Conservation (phyloP, 2,329 filamentous ascomycete species). For the Ceratocystiopsis minuta region DNA sequence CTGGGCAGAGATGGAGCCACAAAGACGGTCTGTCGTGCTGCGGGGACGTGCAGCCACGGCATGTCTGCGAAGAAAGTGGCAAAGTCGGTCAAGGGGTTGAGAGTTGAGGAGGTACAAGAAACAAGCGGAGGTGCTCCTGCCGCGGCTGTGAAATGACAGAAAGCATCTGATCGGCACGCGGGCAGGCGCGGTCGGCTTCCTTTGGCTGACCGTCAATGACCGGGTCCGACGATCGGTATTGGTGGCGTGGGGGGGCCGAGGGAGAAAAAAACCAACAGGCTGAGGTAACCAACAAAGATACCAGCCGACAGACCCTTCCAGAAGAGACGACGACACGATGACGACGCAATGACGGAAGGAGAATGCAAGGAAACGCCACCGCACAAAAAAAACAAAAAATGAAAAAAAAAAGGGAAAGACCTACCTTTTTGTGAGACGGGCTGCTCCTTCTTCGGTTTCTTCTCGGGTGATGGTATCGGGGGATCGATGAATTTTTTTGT, state of each 20-base stretch:
- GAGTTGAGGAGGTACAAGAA: not conserved
- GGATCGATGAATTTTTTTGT: conserved; percentile 39
- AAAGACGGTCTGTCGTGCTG: conserved; percentile 45
- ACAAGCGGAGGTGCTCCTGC: conserved; percentile 19
- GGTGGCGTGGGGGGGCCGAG: not conserved
- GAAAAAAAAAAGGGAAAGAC: not conserved
- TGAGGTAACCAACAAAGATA: no score
- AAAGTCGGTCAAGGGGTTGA: not conserved
- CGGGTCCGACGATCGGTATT: not conserved
- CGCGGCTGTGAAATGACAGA: not conserved
- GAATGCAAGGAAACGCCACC: no score
- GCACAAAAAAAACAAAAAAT: not conserved
- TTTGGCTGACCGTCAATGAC: conserved; percentile 6
- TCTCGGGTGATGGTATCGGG: conserved; percentile 19
- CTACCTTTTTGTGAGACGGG: conserved; percentile 8
- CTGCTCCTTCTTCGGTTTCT: conserved; percentile 9
- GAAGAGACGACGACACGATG: no score
- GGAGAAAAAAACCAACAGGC: not conserved
- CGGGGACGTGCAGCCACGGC: conserved; percentile 65
- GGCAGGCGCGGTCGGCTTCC: not conserved
- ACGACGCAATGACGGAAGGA: no score
- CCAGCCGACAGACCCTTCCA: no score
- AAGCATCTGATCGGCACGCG: no score
- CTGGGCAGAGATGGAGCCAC: conserved; percentile 35
- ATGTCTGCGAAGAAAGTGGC: conserved; percentile 61